Conservation (phyloP, 176 grass and related monocot genomes). For the Oryza officinalis region DNA sequence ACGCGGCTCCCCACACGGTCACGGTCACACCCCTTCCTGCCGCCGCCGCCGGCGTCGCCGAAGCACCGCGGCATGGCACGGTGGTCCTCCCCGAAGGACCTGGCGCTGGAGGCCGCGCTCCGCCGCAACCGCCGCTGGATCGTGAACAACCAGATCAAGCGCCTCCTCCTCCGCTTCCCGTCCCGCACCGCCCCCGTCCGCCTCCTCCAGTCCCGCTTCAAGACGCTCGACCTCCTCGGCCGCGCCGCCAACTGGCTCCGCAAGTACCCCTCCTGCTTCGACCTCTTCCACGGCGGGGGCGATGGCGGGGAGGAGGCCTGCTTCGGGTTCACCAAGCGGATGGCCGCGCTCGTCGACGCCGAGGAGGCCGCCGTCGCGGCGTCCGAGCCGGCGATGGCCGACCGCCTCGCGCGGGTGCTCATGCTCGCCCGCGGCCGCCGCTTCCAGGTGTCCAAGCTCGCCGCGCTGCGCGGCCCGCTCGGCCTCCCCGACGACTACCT, state of each 20-base stretch:
- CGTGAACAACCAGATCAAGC: constrained; percentile 95
- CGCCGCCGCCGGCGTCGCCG: background rate
- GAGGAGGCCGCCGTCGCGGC: constrained; percentile 58
- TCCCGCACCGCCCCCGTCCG: constrained; percentile 60
- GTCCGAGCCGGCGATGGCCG: constrained; percentile 69
- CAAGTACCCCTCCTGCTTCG: constrained; percentile 93
- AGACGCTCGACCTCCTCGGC: constrained; percentile 81
- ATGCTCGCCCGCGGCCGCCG: constrained; percentile 72
- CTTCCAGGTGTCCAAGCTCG: constrained; percentile 76
- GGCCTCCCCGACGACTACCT: constrained; percentile 92
- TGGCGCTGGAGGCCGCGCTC: constrained; percentile 64
- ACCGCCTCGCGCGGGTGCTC: constrained; percentile 66
- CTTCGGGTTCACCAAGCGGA: constrained; percentile 88
- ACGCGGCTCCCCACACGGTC: background rate
- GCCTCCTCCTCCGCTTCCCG: constrained; percentile 75
- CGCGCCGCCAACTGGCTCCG: constrained; percentile 87
- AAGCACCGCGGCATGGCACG: constrained; percentile 50
- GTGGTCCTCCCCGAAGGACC: constrained; percentile 88
- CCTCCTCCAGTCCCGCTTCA: constrained; percentile 78
- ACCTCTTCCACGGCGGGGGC: constrained; percentile 41
- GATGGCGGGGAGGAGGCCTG: constrained; percentile 47
- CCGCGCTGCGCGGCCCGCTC: constrained; percentile 63
- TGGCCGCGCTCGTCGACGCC: constrained; percentile 64
- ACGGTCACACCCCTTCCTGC: background rate
- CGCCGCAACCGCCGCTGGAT: constrained; percentile 88